Evolutionary conservation across 2,329 filamentous ascomycete genomes (phyloP), one percentile per base, ranked within the genome.

Genomic region (Penicillium sp.): DNA sequence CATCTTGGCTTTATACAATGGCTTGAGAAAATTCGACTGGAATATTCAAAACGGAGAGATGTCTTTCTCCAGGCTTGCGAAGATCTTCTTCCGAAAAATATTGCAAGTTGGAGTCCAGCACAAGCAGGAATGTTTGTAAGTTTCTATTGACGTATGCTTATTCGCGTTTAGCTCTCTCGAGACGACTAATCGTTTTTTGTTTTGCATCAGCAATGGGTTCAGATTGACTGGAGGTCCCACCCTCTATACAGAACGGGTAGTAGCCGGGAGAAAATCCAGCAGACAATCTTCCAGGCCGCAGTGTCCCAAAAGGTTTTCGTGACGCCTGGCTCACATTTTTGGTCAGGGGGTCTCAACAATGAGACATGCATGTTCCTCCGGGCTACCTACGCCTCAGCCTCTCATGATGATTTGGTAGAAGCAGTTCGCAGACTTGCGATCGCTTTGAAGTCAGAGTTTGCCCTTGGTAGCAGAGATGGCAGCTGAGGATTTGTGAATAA

Each of bases 61-160:
- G n/a, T n/a, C 5, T 39, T 55, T 23, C 14, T 36, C 1, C 1
- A 40, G n/a, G 52, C 47, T 9, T 55, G 40, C n/a, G 24, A 33
- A 4, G 13, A 14, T 3, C 34, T 19, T 14, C 14, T 55, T 3
- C 52, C 52, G 1, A 13, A 8, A 13, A 19, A 55, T 2, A 24
- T 51, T 24, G 36, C 19, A 2, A 5, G 10, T 5, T 46, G 46
- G 39, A 31, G 4, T 6, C 14, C 26, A 2, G 5, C 51, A 3
- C 5, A 28, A 18, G 43, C 51, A 4, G 51, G 51, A 7, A 46
- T 52, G 42, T 52, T 52, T 52, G 51, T 52, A 19, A 52, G 52
- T 54, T 28, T 5, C 10, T 28, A 28, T 28, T 28, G 24, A 28
- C 10, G 24, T 10, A 10, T 28, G 10, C 24, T 28, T 5, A 5